These are phyloP conservation scores for Epichloe aotearoae DNA, from an alignment of 2,329 filamentous ascomycete species.

Conservation along the genomic window DNA sequence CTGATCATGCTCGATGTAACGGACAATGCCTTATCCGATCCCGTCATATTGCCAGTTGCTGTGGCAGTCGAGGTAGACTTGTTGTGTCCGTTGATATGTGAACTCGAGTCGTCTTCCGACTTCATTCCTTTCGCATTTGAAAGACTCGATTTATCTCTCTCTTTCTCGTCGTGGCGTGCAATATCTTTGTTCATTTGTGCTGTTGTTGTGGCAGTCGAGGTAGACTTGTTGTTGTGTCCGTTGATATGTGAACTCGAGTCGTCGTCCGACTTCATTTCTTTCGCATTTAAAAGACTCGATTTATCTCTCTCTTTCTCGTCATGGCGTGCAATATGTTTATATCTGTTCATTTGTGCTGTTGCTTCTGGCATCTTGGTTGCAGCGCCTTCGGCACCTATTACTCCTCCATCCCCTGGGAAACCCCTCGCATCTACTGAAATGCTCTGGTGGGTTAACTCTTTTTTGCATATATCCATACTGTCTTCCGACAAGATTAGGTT, in stretches of 20 bases:
- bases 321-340: neutral
- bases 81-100: neutral
- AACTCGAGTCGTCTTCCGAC: neutral
- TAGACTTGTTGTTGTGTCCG: neutral
- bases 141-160: neutral
- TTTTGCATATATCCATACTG: slow-evolving; percentile 2
- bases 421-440: neutral
- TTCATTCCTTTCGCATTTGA: neutral
- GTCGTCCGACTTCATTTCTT: neutral
- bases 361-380: neutral
- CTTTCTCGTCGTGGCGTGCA: neutral
- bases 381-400: neutral
- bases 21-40: neutral
- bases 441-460: neutral
- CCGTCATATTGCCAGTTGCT: neutral
- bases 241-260: neutral
- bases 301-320: neutral
- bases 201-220: neutral
- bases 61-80: neutral
- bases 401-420: neutral
- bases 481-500: slow-evolving; percentile 17
- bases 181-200: neutral
- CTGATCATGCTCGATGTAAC: neutral
- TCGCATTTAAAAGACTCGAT: neutral
- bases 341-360: neutral